These are phyloP conservation scores for Roridomyces roridus DNA, from an alignment of 768 basidiomycete species.

Conservation along the genomic window DNA sequence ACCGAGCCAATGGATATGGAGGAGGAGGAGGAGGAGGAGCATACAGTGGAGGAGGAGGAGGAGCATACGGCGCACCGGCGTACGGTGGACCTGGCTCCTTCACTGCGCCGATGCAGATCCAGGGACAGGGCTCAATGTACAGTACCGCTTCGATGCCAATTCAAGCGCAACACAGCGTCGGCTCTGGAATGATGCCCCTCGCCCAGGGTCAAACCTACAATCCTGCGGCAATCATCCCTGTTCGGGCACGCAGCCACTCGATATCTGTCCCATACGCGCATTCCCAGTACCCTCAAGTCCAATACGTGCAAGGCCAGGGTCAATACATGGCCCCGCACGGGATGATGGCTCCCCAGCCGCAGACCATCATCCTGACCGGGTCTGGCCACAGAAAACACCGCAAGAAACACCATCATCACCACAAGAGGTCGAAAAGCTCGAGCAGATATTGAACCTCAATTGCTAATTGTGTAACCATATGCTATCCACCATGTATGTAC, in stretches of 20 bases:
- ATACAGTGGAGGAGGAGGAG: not conserved
- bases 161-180: constrained; percentile 17
- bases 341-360: constrained; percentile 25
- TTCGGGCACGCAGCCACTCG: constrained; percentile 39
- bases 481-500: not conserved
- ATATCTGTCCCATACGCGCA: constrained; percentile 39
- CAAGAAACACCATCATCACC: constrained; percentile 27
- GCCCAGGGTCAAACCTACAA: constrained; percentile 13
- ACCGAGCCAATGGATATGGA: not conserved
- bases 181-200: constrained; percentile 19
- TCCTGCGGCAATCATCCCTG: constrained; percentile 25
- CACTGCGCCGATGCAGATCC: constrained; percentile 14
- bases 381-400: constrained; percentile 35
- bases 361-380: constrained; percentile 38
- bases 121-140: constrained; percentile 26
- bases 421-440: constrained; percentile 34
- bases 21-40: not conserved
- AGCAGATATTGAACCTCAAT: not conserved
- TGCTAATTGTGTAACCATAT: not conserved
- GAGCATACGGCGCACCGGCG: constrained; percentile 1
- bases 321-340: constrained; percentile 9
- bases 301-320: constrained; percentile 14
- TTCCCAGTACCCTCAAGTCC: constrained; percentile 21
- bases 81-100: constrained; percentile 2
- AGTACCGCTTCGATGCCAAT: constrained; percentile 13